Base-by-base conservation (phyloP, 495 filamentous ascomycete genomes). In the Penicillium pancosmium region DNA sequence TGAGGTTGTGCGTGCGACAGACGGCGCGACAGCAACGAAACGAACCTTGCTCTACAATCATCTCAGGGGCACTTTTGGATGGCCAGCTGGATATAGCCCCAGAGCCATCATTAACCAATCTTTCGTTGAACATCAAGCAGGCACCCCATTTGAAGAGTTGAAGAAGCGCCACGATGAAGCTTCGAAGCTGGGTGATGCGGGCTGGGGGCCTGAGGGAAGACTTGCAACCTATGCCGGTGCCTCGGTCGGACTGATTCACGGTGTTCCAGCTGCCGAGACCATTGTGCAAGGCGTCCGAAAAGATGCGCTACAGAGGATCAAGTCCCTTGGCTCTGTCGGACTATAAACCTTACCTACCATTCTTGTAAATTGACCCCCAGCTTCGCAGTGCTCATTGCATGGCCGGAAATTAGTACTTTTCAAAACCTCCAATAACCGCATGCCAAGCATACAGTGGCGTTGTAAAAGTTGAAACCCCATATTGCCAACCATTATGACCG, bases 161-260 rank as follows among this genome's bases (percentile, higher is more conserved):
- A 85, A 82, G 65, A 72, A 65, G 49, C 69, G 77, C 27, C 88
- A 92, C 68, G 78, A 86, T 41, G 75, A 84, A 52, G 81, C 82
- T 7, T 38, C 73, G 1, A 73, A 74, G 48, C 75, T 73, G 9
- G 87, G 83, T 0, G 83, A 88, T 71, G 73, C 53, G 2, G 87
- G 82, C 23, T 88, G 88, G 87, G 86, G 86, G 0, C 77, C 76
- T 0, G 75, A 82, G 21, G 86, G 85, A 5, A 76, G 89, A 67
- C 72, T 90, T 61, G 86, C 88, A 5, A 88, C 87, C n/a, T 93
- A 91, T 78, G 88, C 87, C 2, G 84, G 82, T 2, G 76, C 80
- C 1, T 74, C 73, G 8, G 69, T 85, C 7, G 83, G 83, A 9
- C 66, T 85, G 57, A 75, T 85, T 35, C 75, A 65, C 40, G 72